Evolutionary conservation across 805 yeast genomes (phyloP).

Genomic region (Tetrapisispora phaffii): DNA sequence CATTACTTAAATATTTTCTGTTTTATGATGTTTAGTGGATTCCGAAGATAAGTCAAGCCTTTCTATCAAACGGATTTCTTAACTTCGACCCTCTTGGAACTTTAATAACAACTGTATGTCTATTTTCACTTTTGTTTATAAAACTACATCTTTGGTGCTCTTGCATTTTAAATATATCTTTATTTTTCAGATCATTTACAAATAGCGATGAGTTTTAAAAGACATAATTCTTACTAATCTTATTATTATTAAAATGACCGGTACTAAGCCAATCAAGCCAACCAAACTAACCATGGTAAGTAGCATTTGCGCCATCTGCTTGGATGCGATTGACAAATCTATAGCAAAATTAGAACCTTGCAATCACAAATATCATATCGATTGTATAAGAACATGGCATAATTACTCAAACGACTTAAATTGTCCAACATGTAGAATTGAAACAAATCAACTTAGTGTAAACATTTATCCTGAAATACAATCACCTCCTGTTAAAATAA

Average conservation of each 20-base stretch:
- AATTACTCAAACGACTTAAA: conserved; percentile 14
- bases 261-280: neutral
- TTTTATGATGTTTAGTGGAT: neutral
- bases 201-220: neutral
- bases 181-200: neutral
- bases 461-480: conserved; percentile 6
- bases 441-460: conserved; percentile 6
- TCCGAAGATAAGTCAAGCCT: too few species aligned
- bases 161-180: too few species aligned
- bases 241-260: neutral
- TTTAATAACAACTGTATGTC: too few species aligned
- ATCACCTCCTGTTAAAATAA: conserved; percentile 5
- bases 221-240: neutral
- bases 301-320: conserved; percentile 51
- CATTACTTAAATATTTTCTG: conserved; percentile 34
- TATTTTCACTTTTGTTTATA: too few species aligned
- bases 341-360: conserved; percentile 36
- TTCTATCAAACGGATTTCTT: too few species aligned
- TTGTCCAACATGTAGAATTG: conserved; percentile 25
- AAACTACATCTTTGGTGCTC: neutral
- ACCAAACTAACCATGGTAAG: neutral
- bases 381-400: conserved; percentile 50
- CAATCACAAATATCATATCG: conserved; percentile 45
- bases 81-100: too few species aligned
- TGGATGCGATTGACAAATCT: conserved; percentile 31